Evolutionary conservation across 768 basidiomycete species (phyloP).

Genomic region (Mycena olivaceomarginata): DNA sequence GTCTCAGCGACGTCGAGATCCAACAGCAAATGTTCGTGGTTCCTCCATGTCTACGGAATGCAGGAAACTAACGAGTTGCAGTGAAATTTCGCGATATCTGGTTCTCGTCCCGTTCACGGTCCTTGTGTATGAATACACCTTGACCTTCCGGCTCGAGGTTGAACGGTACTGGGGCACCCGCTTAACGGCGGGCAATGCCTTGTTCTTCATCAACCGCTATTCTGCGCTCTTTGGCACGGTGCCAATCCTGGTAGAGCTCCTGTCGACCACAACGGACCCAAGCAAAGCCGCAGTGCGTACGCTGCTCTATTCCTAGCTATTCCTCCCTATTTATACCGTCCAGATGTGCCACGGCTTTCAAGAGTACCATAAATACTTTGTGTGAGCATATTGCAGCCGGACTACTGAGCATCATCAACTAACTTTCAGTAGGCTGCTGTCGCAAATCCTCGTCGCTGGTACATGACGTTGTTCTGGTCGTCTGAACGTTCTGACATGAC

Average conservation of each 20-base stretch:
- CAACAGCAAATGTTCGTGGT: slow-evolving; percentile 28
- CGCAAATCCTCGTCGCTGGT: slow-evolving; percentile 32
- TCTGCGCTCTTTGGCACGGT: slow-evolving; percentile 44
- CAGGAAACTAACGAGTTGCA: background rate
- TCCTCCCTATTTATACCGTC: background rate
- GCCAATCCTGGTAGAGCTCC: slow-evolving; percentile 33
- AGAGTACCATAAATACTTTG: slow-evolving; percentile 30
- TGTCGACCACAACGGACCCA: slow-evolving; percentile 32
- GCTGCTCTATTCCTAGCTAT: background rate
- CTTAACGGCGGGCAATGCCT: slow-evolving; percentile 36
- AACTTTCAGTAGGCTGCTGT: slow-evolving; percentile 5
- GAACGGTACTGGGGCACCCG: slow-evolving; percentile 54
- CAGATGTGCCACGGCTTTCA: slow-evolving; percentile 8
- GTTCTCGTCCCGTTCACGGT: slow-evolving; percentile 15
- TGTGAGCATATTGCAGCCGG: background rate
- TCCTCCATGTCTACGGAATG: background rate
- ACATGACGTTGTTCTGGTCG: background rate
- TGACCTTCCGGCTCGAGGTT: slow-evolving; percentile 57
- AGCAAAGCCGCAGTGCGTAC: slow-evolving; percentile 1
- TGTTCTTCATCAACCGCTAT: slow-evolving; percentile 52
- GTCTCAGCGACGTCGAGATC: slow-evolving; percentile 29
- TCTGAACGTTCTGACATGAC: background rate
- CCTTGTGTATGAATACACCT: slow-evolving; percentile 55
- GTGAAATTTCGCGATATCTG: slow-evolving; percentile 23
- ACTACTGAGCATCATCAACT: background rate